These are phyloP conservation scores for Paracamarosporium sp. DNA, from an alignment of 2,329 filamentous ascomycete species.

Conservation along the genomic window DNA sequence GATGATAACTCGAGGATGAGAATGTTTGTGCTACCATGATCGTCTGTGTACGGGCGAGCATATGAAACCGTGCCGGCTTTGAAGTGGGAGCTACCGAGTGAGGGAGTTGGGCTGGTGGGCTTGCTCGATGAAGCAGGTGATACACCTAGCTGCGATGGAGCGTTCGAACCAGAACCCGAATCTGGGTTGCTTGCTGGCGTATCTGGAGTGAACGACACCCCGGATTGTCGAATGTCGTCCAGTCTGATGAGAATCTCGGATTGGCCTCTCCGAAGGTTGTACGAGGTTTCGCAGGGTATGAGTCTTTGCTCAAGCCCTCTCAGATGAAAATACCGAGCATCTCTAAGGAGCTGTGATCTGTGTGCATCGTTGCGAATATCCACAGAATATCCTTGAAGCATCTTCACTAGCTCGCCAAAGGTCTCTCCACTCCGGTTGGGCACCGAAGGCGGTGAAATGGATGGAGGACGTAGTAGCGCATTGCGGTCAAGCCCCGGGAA, in stretches of 20 bases:
- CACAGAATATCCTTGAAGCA: constrained; percentile 84
- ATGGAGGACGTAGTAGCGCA: constrained; percentile 82
- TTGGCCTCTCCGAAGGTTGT: constrained; percentile 72
- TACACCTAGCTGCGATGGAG: constrained; percentile 17
- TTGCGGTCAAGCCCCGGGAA: constrained; percentile 86
- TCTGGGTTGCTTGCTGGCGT: constrained; percentile 26
- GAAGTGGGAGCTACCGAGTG: constrained; percentile 16
- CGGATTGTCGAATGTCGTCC: constrained; percentile 88
- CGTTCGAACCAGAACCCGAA: constrained; percentile 25
- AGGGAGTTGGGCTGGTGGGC: constrained; percentile 27
- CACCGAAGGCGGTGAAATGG: constrained; percentile 82
- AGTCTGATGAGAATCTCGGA: constrained; percentile 81
- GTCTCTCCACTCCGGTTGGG: constrained; percentile 82
- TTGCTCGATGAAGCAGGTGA: constrained; percentile 34
- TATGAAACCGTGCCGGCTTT: constrained; percentile 73
- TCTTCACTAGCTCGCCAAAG: constrained; percentile 81
- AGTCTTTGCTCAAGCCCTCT: constrained; percentile 89
- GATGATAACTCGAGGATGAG: constrained; percentile 76
- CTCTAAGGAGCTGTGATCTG: constrained; percentile 76
- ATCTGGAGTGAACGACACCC: constrained; percentile 71
- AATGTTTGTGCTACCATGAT: constrained; percentile 65
- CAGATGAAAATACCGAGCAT: constrained; percentile 92
- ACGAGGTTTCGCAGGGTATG: constrained; percentile 76
- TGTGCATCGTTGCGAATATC: constrained; percentile 78
- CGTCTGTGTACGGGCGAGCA: constrained; percentile 84